Evolutionary conservation across 2,329 filamentous ascomycete species (phyloP), one percentile per base, ranked within the genome.

Genomic region (Fusarium nisikadoi): DNA sequence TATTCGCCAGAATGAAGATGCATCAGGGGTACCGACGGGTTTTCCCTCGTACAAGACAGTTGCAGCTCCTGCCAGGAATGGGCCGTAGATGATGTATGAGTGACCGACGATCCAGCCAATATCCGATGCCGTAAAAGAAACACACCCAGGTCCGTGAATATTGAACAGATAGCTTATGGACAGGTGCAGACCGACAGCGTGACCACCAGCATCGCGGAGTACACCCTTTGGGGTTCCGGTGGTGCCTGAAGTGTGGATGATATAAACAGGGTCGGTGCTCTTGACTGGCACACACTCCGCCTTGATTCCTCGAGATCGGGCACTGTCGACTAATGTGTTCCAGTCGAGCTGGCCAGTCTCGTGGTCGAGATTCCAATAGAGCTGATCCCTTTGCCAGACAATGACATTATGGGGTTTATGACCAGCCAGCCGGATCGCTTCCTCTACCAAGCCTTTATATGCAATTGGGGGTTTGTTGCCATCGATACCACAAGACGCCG

Each of bases 11-110:
- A 98, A 96, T 0, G 92, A 92, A 10, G 93, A 92, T 2, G 94
- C 93, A 75, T 97, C 91, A 0, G 95, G 95, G 0, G 94, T 97
- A 8, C 94, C 94, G 17, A 97, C 86, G 0, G 95, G 95, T 74
- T 98, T 98, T n/a, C 95, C 95, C 82, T 98, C 95, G 80, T 94
- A 98, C 0, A 98, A 85, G 2, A 98, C 89, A 0, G 94, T 97
- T 3, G 94, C 91, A 4, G 95, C 94, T 9, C 95, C 95, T 1
- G 92, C 90, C 4, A 98, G 88, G 10, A 98, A 88, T 17, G 95
- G 95, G 8, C 90, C 95, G 78, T 98, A 98, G 17, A 97, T 85
- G 70, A 97, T 97, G 79, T 96, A 98, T 10, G 90, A 92, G 79
- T 94, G 81, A 20, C 81, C 81, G 14, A 83, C 81, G 10, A 84